These are phyloP conservation scores for Pyrenochaeta sp. DNA, from an alignment of 2,329 filamentous ascomycete genomes.

Conservation along the genomic window DNA sequence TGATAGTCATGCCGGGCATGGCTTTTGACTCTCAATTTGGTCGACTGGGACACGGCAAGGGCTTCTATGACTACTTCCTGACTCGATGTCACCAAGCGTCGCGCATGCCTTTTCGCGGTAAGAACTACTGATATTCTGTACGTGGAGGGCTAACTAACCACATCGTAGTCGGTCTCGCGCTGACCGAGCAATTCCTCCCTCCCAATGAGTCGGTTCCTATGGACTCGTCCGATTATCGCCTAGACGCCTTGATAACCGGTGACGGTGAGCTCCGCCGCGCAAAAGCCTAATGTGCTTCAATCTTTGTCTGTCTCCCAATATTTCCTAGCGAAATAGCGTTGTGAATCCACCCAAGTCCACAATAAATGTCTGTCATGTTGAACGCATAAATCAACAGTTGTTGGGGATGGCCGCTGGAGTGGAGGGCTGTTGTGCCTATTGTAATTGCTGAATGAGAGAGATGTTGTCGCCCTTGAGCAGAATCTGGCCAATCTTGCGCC, in stretches of 20 bases:
- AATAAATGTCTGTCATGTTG: constrained; percentile 10
- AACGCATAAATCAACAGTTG: constrained; percentile 6
- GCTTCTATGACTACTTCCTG: constrained; percentile 96
- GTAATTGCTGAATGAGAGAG: constrained; percentile 70
- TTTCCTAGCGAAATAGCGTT: constrained; percentile 5
- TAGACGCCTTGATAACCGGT: constrained; percentile 80
- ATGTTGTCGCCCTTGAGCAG: constrained; percentile 90
- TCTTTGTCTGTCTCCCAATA: background rate
- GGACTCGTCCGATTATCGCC: constrained; percentile 76
- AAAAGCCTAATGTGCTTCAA: constrained; percentile 9
- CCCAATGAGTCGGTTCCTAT: constrained; percentile 74
- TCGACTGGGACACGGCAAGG: constrained; percentile 90
- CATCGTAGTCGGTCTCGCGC: constrained; percentile 75
- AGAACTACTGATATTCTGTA: constrained; percentile 47
- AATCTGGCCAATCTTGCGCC: constrained; percentile 83
- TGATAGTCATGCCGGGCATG: constrained; percentile 91
- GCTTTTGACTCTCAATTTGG: constrained; percentile 82
- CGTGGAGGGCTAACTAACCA: constrained; percentile 47
- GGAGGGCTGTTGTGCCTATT: constrained; percentile 20
- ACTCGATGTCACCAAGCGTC: constrained; percentile 70
- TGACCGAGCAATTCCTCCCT: constrained; percentile 83
- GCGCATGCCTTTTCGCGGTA: constrained; percentile 68
- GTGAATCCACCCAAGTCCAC: constrained; percentile 3
- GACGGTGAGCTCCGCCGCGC: constrained; percentile 63
- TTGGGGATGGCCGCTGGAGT: background rate